A percentile compares a stretch with the other conserved stretches of the same genome.
Evolutionary conservation across 108 stramenopile genomes (phyloP).

Genomic region (Cylindrotheca closterium): DNA sequence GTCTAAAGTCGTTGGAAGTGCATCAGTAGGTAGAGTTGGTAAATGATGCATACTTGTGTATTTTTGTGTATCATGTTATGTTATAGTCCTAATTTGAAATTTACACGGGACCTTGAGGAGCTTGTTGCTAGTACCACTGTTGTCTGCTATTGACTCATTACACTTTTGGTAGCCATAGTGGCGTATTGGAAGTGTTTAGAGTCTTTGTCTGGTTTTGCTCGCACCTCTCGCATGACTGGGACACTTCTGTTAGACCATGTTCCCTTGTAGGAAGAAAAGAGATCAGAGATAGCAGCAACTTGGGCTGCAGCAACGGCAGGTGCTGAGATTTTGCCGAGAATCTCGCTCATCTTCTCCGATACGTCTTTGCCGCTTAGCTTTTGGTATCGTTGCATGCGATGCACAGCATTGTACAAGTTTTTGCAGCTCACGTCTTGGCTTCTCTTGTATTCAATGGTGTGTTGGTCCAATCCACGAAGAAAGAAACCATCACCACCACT

Average conservation of each 20-base stretch:
- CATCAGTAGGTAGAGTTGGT: too few relatives aligned
- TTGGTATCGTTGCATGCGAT: conserved; percentile 5
- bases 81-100: too few relatives aligned
- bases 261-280: conserved; percentile 13
- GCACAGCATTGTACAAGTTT: conserved; percentile 7
- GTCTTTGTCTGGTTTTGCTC: too few relatives aligned
- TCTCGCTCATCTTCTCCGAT: conserved; percentile 6
- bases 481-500: conserved; percentile 12
- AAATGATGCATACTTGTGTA: too few relatives aligned
- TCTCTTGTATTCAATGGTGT: conserved; percentile 3
- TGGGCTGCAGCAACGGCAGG: conserved; percentile 13
- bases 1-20: too few relatives aligned
- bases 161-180: too few relatives aligned
- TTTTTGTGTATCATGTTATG: too few relatives aligned
- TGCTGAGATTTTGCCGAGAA: background rate
- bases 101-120: too few relatives aligned
- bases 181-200: too few relatives aligned
- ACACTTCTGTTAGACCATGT: conserved; percentile 11
- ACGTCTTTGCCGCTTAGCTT: background rate
- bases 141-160: too few relatives aligned
- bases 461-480: conserved; percentile 14
- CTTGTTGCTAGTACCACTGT: too few relatives aligned
- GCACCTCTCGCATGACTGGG: conserved; percentile 10
- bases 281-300: conserved; percentile 1
- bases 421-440: background rate